Percentiles rank a stretch among this genome's conserved stretches.
Conservation (phyloP, 2,329 filamentous ascomycete species). For the Huntiella savannae region DNA sequence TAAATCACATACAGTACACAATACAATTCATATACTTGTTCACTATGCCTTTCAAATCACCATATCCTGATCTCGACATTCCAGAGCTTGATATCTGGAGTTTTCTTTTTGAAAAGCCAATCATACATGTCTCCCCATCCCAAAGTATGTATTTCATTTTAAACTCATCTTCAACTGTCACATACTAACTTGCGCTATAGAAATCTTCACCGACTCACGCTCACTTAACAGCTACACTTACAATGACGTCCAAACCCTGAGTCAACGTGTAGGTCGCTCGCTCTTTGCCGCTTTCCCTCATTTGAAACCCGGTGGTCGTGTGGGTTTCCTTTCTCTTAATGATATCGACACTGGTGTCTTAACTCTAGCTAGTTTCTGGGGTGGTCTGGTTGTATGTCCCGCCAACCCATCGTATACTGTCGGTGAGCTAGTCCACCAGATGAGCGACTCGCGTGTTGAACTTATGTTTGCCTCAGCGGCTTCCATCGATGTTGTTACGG, state of each 20-base stretch:
- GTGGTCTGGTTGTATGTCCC: constrained; percentile 63
- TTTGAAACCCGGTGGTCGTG: constrained; percentile 57
- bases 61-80: constrained; percentile 45
- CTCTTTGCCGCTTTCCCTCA: constrained; percentile 57
- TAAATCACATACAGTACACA: not conserved
- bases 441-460: constrained; percentile 58
- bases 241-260: constrained; percentile 41
- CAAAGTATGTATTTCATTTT: constrained; percentile 37
- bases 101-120: constrained; percentile 53
- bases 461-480: constrained; percentile 55
- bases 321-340: constrained; percentile 71
- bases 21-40: no score
- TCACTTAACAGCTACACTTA: constrained; percentile 53
- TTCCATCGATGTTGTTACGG: constrained; percentile 42
- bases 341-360: constrained; percentile 62
- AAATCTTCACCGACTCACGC: constrained; percentile 59
- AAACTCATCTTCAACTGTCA: not conserved
- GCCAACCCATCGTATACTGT: constrained; percentile 77
- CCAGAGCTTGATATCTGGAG: constrained; percentile 63
- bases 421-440: constrained; percentile 67
- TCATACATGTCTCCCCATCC: constrained; percentile 46
- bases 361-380: constrained; percentile 66
- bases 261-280: constrained; percentile 62
- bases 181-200: constrained; percentile 24
- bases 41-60: constrained; percentile 52